Conservation (phyloP, 257 asterid genomes). For the Vinca minor region DNA sequence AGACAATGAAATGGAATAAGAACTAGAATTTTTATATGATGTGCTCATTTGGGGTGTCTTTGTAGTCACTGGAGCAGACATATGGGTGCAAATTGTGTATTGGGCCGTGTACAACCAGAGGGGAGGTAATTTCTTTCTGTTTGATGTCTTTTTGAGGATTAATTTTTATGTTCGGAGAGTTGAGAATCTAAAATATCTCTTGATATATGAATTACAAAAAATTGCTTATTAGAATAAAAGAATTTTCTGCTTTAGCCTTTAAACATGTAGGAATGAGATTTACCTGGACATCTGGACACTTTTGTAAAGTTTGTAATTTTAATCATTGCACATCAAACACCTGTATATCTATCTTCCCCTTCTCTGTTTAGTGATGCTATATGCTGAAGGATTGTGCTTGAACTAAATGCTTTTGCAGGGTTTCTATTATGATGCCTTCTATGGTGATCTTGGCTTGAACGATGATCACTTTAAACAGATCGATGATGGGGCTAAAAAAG, state of each 20-base stretch:
- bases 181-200: not conserved
- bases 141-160: conserved; percentile 5
- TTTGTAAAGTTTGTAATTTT: conserved; percentile 1
- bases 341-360: not conserved
- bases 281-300: not conserved
- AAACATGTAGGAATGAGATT: not conserved
- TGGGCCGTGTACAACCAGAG: conserved; percentile 91
- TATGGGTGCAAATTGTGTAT: conserved; percentile 85
- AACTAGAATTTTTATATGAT: not conserved
- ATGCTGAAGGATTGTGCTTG: conserved; percentile 16
- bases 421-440: conserved; percentile 91
- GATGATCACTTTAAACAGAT: conserved; percentile 79
- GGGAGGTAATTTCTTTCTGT: conserved; percentile 51
- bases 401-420: conserved; percentile 50
- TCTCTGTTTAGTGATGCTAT: not conserved
- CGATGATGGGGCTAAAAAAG: conserved; percentile 72
- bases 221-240: not conserved
- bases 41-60: not conserved
- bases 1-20: not conserved
- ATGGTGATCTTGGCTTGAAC: conserved; percentile 83
- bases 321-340: not conserved
- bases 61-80: conserved; percentile 77
- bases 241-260: not conserved
- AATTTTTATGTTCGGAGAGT: too few relatives aligned
- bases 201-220: not conserved